Evolutionary conservation across 352 stramenopile genomes (phyloP).

Genomic region (Phytopythium kandeliae): DNA sequence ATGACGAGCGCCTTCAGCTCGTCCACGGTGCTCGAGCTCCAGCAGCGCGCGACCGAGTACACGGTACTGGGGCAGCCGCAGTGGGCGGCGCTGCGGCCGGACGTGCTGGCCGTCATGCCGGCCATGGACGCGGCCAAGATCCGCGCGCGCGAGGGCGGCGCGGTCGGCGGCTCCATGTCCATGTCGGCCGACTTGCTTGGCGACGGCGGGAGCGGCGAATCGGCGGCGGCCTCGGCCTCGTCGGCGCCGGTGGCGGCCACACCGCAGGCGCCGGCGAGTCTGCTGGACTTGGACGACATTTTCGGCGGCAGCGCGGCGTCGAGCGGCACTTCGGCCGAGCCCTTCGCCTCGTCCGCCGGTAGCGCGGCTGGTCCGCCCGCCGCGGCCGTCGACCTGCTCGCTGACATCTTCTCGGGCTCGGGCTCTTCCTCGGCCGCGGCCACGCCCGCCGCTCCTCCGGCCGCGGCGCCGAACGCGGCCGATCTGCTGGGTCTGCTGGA

Average conservation of each 20-base stretch:
- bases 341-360: constrained; percentile 10
- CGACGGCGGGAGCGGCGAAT: constrained; percentile 15
- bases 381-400: constrained; percentile 87
- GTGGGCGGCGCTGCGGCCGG: constrained; percentile 65
- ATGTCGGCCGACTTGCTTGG: constrained; percentile 83
- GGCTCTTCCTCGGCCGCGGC: constrained; percentile 17
- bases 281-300: constrained; percentile 96
- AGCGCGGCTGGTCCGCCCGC: constrained; percentile 10
- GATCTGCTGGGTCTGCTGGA: constrained; percentile 73
- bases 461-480: constrained; percentile 18
- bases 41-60: constrained; percentile 96
- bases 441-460: constrained; percentile 13
- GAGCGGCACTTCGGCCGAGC: constrained; percentile 18
- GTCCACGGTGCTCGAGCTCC: constrained; percentile 94
- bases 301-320: constrained; percentile 73
- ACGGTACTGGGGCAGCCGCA: constrained; percentile 78
- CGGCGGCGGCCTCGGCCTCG: constrained; percentile 9
- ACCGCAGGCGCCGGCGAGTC: constrained; percentile 33
- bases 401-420: constrained; percentile 92
- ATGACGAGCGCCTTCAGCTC: constrained; percentile 89
- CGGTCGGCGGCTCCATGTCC: constrained; percentile 30
- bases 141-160: constrained; percentile 52
- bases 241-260: constrained; percentile 8
- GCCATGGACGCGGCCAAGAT: constrained; percentile 89
- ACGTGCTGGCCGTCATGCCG: constrained; percentile 93